These are phyloP conservation scores for Calendula officinalis DNA, from an alignment of 129 eudicot species.

Conservation along the genomic window DNA sequence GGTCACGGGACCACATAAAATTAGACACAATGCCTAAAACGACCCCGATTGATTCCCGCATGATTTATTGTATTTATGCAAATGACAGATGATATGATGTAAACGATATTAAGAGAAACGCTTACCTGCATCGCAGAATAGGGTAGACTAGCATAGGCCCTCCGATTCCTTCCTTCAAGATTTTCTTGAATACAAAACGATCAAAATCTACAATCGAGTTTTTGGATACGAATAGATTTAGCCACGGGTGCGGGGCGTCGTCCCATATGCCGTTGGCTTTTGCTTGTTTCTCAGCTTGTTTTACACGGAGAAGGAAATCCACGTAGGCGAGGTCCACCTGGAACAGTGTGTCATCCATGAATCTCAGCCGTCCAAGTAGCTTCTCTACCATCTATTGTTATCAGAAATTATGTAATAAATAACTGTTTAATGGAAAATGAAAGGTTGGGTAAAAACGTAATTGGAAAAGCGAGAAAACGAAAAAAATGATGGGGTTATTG, in stretches of 20 bases:
- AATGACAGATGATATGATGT: background rate
- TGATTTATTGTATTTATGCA: background rate
- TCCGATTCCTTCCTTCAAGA: slow-evolving; percentile 71
- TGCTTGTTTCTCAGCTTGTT: slow-evolving; percentile 67
- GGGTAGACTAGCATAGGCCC: slow-evolving; percentile 97
- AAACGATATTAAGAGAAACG: background rate
- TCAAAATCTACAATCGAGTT: slow-evolving; percentile 61
- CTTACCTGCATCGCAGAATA: slow-evolving; percentile 74
- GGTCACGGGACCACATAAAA: slow-evolving; percentile 14
- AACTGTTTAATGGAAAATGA: background rate
- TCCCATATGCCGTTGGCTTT: slow-evolving; percentile 79
- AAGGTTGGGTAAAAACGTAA: slow-evolving; percentile 8
- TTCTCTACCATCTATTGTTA: slow-evolving; percentile 47
- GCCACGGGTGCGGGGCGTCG: slow-evolving; percentile 96
- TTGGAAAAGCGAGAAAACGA: background rate
- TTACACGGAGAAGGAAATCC: slow-evolving; percentile 71
- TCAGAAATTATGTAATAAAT: background rate
- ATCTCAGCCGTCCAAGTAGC: slow-evolving; percentile 52
- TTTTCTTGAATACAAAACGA: slow-evolving; percentile 65
- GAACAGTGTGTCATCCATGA: slow-evolving; percentile 42
- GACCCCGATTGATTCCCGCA: slow-evolving; percentile 12
- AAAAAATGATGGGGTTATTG: slow-evolving; percentile 35
- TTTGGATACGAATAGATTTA: slow-evolving; percentile 75
- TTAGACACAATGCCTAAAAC: slow-evolving; percentile 12
- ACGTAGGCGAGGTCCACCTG: slow-evolving; percentile 63